phyloP scores from a whole-genome alignment of 2,329 filamentous ascomycete species.

The Beauveria australis region DNA sequence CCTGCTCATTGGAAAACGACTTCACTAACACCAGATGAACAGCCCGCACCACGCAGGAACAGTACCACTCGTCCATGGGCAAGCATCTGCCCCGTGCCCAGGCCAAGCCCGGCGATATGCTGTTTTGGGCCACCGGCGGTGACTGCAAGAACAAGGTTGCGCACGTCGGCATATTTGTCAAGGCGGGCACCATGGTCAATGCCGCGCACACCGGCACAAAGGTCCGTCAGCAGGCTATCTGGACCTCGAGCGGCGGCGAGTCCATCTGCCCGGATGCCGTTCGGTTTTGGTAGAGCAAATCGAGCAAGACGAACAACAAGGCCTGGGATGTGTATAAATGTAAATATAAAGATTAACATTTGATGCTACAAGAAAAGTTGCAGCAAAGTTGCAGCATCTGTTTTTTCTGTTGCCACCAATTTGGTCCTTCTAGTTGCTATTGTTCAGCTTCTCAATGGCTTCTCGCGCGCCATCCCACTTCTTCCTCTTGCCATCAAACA shows the following conservation, averaged over 20 bases:
- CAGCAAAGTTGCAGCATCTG: neutral
- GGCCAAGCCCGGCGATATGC: slow-evolving; percentile 14
- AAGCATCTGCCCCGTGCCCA: slow-evolving; percentile 13
- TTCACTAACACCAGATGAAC: neutral
- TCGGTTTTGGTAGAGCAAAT: slow-evolving; percentile 14
- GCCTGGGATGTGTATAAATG: neutral
- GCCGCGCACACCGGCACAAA: slow-evolving; percentile 14
- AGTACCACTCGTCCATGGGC: slow-evolving; percentile 15
- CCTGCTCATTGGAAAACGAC: no score
- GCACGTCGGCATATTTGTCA: slow-evolving; percentile 15
- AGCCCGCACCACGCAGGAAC: slow-evolving; percentile 14
- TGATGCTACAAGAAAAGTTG: neutral
- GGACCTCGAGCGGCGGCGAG: slow-evolving; percentile 14
- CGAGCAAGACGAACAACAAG: neutral
- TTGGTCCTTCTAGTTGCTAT: slow-evolving; percentile 7
- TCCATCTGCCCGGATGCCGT: slow-evolving; percentile 15
- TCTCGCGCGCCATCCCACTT: slow-evolving; percentile 31
- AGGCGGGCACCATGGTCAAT: slow-evolving; percentile 14
- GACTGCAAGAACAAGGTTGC: slow-evolving; percentile 14
- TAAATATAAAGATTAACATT: neutral
- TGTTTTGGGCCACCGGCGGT: slow-evolving; percentile 15
- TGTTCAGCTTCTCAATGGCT: slow-evolving; percentile 27
- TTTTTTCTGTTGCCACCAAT: no score
- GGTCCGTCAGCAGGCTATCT: slow-evolving; percentile 14
- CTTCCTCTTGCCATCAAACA: slow-evolving; percentile 33